Conservation (phyloP, 768 basidiomycete species). For the Naematelia encephala region DNA sequence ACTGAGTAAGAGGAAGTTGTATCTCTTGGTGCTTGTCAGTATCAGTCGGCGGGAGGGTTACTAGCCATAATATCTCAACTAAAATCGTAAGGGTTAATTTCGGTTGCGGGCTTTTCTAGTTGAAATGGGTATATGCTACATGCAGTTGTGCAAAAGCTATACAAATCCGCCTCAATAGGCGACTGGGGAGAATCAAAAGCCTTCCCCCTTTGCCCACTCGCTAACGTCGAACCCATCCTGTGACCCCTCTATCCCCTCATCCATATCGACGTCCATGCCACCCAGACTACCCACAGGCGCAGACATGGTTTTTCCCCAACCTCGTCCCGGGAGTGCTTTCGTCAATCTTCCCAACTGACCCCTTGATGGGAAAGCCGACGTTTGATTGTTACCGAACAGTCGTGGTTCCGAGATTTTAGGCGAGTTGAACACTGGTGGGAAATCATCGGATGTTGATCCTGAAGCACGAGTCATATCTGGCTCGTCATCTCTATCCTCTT, state of each 20-base stretch:
- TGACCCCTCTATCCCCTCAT: background rate
- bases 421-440: constrained; percentile 39
- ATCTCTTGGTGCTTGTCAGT: no score
- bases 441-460: constrained; percentile 26
- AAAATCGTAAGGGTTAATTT: no score
- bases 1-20: no score
- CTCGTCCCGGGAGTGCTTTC: constrained; percentile 14
- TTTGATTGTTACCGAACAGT: constrained; percentile 17
- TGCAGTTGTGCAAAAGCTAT: background rate
- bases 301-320: constrained; percentile 36
- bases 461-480: constrained; percentile 1
- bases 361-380: constrained; percentile 9
- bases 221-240: constrained; percentile 38
- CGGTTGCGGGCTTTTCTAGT: no score
- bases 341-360: background rate
- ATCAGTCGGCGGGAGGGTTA: no score
- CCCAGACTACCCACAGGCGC: constrained; percentile 34
- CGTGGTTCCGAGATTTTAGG: constrained; percentile 36
- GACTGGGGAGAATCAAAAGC: constrained; percentile 18
- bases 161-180: background rate
- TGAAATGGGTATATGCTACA: no score
- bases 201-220: constrained; percentile 39
- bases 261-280: constrained; percentile 38
- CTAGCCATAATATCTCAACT: no score
- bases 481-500: constrained; percentile 24